Evolutionary conservation across 306 rosid genomes (phyloP), one percentile per base, ranked within the genome.

Genomic region (Vigna unguiculata): DNA sequence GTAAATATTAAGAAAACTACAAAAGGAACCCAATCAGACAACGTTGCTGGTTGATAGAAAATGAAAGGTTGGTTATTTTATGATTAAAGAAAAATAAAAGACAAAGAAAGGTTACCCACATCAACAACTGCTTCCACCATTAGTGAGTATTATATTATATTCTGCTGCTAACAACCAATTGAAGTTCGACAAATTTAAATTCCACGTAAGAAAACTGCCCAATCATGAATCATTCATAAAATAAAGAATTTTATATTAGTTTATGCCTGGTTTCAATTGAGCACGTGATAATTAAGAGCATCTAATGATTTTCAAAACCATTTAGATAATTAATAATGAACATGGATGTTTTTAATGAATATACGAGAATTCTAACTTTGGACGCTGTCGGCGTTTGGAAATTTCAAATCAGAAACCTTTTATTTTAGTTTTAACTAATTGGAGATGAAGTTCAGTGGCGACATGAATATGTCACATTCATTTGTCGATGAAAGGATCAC

Each of bases 271-370:
- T 40, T 41, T 40, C 52, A 65, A 65, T 40, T 65, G 20, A 40
- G 11, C 71, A 65, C 71, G 71, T 65, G 71, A 41, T 19, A n/a
- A 4, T 63, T 36, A 9, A 63, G 48, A 63, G 48, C 17, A 17
- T 63, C 12, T 36, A 2, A 32, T 9, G 1, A 15, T 14, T 32
- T 60, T 30, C 7, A 2, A 60, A 60, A 34, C 9, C 41, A 14
- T 3, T 15, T 59, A 13, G n/a, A 55, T 8, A 49, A 49, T 9
- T 7, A 19, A 52, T n/a, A 55, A 22, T 55, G 34, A 22, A 12
- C 36, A 20, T 15, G 2, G 4, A 19, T 58, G 15, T 4, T 58
- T 25, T 58, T 24, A 58, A 28, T 11, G 20, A 28, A 28, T 6
- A 28, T 9, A 15, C 7, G 22, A 60, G 9, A 57, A 24, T 24